phyloP scores from a whole-genome alignment of 768 basidiomycete species.

The Hortiboletus campestris region DNA sequence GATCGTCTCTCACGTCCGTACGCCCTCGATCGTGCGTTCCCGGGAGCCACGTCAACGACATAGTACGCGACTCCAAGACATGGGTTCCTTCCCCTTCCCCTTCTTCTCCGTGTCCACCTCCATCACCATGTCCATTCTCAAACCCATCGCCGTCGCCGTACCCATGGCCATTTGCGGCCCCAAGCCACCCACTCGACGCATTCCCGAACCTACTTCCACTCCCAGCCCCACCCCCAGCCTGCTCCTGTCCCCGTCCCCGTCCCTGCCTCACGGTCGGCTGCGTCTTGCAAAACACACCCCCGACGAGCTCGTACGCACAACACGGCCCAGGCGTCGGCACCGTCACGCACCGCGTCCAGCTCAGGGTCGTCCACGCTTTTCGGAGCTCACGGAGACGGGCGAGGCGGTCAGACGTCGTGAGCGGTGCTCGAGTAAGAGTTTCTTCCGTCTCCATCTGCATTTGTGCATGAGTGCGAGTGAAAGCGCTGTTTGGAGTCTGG shows the following conservation, averaged over 20 bases:
- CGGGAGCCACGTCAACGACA: conserved; percentile 22
- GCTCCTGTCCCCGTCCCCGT: not conserved
- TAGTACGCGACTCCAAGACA: conserved; percentile 24
- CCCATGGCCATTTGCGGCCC: too few species aligned
- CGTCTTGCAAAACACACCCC: conserved; percentile 53
- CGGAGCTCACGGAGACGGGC: conserved; percentile 35
- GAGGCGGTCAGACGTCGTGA: conserved; percentile 27
- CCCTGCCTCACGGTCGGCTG: not conserved
- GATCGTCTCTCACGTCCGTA: conserved; percentile 29
- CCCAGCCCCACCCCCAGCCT: too few species aligned
- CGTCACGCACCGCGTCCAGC: conserved; percentile 21
- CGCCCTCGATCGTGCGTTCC: conserved; percentile 1
- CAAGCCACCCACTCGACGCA: not conserved
- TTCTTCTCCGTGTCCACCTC: not conserved
- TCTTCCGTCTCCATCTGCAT: too few species aligned
- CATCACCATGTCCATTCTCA: not conserved
- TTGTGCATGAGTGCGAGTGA: too few species aligned
- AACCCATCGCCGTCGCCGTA: too few species aligned
- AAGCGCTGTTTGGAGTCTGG: too few species aligned
- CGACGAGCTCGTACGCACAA: conserved; percentile 60
- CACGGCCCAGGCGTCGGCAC: conserved; percentile 38
- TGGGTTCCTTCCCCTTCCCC: not conserved
- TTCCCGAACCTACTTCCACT: not conserved
- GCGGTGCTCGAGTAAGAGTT: too few species aligned
- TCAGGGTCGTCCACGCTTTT: conserved; percentile 34